Percentiles rank a stretch among this genome's conserved stretches.
These are phyloP conservation scores for Pseudomicrostroma phylloplanum DNA, from an alignment of 1,284 basidiomycete genomes.

Conservation along the genomic window DNA sequence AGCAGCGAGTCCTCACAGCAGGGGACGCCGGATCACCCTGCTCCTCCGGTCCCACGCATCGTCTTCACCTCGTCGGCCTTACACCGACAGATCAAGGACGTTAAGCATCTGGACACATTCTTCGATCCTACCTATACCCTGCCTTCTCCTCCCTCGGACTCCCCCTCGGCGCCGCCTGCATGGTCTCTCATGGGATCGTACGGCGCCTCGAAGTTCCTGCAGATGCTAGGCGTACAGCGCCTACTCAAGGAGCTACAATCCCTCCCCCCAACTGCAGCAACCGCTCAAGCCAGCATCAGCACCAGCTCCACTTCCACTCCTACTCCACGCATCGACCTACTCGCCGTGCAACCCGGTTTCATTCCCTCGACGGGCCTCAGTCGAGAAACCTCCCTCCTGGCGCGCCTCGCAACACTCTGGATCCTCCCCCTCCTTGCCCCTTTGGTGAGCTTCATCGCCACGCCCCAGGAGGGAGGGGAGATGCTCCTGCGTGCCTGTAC, in stretches of 20 bases:
- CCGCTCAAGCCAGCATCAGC: no score
- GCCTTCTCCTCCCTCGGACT: not conserved
- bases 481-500: not conserved
- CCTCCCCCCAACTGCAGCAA: no score
- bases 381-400: not conserved
- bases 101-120: not conserved
- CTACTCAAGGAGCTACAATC: not conserved
- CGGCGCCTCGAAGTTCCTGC: slow-evolving; percentile 5
- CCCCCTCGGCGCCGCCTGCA: not conserved
- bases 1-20: no score
- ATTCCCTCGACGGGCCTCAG: not conserved
- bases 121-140: not conserved
- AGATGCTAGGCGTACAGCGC: slow-evolving; percentile 2
- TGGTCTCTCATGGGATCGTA: not conserved
- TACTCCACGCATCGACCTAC: no score
- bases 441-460: not conserved
- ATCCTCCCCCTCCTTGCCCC: not conserved
- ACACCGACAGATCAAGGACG: not conserved
- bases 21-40: no score
- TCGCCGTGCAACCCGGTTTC: not conserved
- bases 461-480: not conserved
- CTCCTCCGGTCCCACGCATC: not conserved
- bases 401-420: not conserved
- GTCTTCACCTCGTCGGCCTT: slow-evolving; percentile 1
- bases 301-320: no score